A percentile compares a stretch with the other conserved stretches of the same genome.
Conservation (phyloP, 441 rosid genomes). For the Rhodomyrtus psidioides region DNA sequence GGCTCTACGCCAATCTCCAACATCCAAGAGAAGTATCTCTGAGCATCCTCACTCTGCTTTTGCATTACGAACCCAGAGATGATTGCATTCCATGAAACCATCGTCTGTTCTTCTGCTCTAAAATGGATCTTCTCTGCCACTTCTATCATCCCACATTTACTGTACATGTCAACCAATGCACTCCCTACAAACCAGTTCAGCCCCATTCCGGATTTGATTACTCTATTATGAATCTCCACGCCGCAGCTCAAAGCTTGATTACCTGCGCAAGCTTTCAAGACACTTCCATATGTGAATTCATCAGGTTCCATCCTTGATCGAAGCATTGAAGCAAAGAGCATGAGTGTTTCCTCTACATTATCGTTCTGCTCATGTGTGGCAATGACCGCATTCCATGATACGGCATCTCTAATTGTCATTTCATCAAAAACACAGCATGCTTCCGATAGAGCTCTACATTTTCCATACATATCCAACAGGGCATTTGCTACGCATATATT, state of each 20-base stretch:
- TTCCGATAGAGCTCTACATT: conserved; percentile 68
- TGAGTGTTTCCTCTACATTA: conserved; percentile 40
- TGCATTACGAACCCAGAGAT: conserved; percentile 64
- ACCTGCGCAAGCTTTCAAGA: conserved; percentile 69
- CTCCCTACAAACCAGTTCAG: conserved; percentile 57
- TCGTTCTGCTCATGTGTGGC: conserved; percentile 80
- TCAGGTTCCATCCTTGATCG: conserved; percentile 61
- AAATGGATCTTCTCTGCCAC: conserved; percentile 66
- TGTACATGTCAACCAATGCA: conserved; percentile 83
- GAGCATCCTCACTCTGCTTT: conserved; percentile 79
- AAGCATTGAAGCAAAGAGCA: conserved; percentile 58
- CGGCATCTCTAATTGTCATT: conserved; percentile 69
- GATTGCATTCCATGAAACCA: conserved; percentile 88
- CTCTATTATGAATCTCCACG: conserved; percentile 60
- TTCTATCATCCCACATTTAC: conserved; percentile 66
- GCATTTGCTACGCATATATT: conserved; percentile 76
- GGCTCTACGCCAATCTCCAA: conserved; percentile 56
- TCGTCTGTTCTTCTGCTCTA: conserved; percentile 37
- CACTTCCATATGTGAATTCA: conserved; percentile 87
- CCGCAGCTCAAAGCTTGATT: conserved; percentile 42
- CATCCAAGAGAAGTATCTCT: conserved; percentile 54
- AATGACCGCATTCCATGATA: conserved; percentile 92
- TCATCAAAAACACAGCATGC: conserved; percentile 54
- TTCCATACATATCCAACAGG: conserved; percentile 86
- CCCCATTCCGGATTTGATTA: conserved; percentile 66